These are phyloP conservation scores for Sapria himalayana DNA, from an alignment of 345 rosid species.

Conservation along the genomic window DNA sequence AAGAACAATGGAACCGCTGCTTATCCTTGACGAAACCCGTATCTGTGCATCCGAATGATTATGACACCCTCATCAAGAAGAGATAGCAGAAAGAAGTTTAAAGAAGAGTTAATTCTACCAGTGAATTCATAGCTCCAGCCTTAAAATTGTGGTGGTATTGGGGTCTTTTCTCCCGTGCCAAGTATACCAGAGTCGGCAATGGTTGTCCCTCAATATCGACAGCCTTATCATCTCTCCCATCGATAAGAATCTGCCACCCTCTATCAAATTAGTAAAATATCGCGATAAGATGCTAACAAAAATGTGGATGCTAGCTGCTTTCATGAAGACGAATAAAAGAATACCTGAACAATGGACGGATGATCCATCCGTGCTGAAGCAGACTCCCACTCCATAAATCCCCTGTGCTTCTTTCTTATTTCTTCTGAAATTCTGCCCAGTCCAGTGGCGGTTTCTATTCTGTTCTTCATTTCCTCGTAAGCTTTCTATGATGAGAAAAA, in stretches of 20 bases:
- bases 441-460: slow-evolving; percentile 15
- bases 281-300: no score
- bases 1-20: slow-evolving; percentile 33
- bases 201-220: slow-evolving; percentile 12
- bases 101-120: no score
- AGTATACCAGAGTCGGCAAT: slow-evolving; percentile 47
- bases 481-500: slow-evolving; percentile 9
- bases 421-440: slow-evolving; percentile 22
- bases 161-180: slow-evolving; percentile 65
- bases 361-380: slow-evolving; percentile 26
- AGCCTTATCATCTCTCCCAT: slow-evolving; percentile 19
- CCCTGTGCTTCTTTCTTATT: slow-evolving; percentile 12
- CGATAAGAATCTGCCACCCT: slow-evolving; percentile 36
- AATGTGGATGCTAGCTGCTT: no score
- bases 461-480: slow-evolving; percentile 30
- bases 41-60: slow-evolving; percentile 16
- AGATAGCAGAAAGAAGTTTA: no score
- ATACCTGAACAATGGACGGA: slow-evolving; percentile 40
- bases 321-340: not conserved
- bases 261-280: no score
- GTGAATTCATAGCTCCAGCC: slow-evolving; percentile 76
- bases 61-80: not conserved
- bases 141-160: slow-evolving; percentile 49
- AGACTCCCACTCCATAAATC: slow-evolving; percentile 36
- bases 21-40: slow-evolving; percentile 44